A percentile compares a stretch with the other conserved stretches of the same genome.
phyloP scores from a whole-genome alignment of 176 grass and related monocot genomes.

The Triticum timopheevii region DNA sequence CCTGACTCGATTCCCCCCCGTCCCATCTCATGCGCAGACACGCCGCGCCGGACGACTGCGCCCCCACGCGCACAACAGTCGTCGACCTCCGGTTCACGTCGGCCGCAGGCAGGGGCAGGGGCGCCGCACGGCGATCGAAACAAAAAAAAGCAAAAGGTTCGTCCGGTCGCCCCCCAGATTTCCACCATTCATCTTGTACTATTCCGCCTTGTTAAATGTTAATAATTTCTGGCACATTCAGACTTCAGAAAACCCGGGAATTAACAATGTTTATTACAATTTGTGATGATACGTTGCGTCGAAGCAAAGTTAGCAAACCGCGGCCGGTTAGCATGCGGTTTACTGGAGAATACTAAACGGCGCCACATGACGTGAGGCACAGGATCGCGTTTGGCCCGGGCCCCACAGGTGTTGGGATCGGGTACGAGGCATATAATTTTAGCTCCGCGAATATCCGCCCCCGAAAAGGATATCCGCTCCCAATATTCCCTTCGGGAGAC shows the following conservation, averaged over 20 bases:
- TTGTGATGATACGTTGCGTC: too few species aligned
- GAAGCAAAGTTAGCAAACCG: too few species aligned
- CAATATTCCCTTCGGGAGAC: not conserved
- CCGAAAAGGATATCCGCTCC: not conserved
- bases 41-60: not conserved
- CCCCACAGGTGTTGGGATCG: not conserved
- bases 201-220: too few species aligned
- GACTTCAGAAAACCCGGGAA: too few species aligned
- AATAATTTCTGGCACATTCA: too few species aligned
- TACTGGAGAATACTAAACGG: not conserved
- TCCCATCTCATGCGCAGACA: not conserved
- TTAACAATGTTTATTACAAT: too few species aligned
- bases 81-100: too few species aligned
- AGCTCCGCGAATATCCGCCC: not conserved
- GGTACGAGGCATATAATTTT: conserved; percentile 1
- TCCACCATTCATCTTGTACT: too few species aligned
- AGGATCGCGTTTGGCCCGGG: not conserved
- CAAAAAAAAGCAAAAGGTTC: not conserved
- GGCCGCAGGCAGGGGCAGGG: too few species aligned
- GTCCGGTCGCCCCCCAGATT: too few species aligned
- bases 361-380: not conserved
- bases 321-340: not conserved
- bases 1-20: not conserved
- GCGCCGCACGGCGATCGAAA: too few species aligned
- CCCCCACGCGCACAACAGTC: too few species aligned